Conservation (phyloP, 768 basidiomycete genomes). For the Pleurotus salmoneostramineus region DNA sequence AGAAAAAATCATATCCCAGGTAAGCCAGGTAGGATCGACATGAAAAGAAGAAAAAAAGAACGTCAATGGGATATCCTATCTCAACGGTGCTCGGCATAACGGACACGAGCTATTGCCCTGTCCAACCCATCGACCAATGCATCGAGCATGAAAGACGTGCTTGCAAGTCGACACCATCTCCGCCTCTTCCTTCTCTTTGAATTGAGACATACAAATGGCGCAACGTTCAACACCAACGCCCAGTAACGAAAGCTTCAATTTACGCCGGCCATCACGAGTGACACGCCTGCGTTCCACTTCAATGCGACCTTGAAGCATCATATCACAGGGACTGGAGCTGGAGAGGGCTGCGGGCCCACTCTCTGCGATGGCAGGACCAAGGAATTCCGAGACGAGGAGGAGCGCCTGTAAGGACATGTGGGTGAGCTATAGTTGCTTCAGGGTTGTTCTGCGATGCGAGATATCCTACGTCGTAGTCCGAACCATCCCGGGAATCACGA, state of each 20-base stretch:
- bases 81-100: conserved; percentile 51
- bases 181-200: conserved; percentile 53
- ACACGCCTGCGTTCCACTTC: conserved; percentile 56
- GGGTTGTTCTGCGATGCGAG: conserved; percentile 15
- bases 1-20: conserved; percentile 28
- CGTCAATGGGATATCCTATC: conserved; percentile 11
- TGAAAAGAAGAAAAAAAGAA: neutral
- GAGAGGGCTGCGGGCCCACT: conserved; percentile 9
- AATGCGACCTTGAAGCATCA: conserved; percentile 36
- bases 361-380: conserved; percentile 45
- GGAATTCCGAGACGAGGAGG: conserved; percentile 54
- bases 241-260: conserved; percentile 63
- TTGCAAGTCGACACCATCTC: conserved; percentile 54
- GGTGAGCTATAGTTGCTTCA: conserved; percentile 10
- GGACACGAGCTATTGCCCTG: conserved; percentile 56
- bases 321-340: conserved; percentile 13
- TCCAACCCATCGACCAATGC: conserved; percentile 59
- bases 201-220: conserved; percentile 70
- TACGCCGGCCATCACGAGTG: conserved; percentile 62
- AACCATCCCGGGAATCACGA: conserved; percentile 38
- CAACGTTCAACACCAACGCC: conserved; percentile 67
- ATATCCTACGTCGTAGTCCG: conserved; percentile 63
- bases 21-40: conserved; percentile 13
- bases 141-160: conserved; percentile 65
- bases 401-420: conserved; percentile 40